Evolutionary conservation across 805 yeast species (phyloP).

Genomic region (Pichia californica): DNA sequence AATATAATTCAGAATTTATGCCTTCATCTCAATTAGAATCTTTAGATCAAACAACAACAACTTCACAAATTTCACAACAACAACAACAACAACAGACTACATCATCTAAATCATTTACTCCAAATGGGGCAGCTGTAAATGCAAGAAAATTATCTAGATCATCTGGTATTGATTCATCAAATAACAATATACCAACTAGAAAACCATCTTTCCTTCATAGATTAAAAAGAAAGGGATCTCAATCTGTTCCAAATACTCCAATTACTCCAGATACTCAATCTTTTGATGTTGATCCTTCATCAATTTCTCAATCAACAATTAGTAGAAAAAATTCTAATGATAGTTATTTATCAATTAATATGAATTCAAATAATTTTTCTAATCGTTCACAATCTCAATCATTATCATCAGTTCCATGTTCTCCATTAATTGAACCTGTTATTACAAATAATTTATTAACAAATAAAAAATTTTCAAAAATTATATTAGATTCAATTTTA

Average conservation of each 20-base stretch:
- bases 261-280: slow-evolving; percentile 3
- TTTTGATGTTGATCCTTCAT: slow-evolving; percentile 2
- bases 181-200: neutral
- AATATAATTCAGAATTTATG: neutral
- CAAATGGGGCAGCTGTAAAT: neutral
- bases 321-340: neutral
- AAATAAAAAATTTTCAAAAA: neutral
- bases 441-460: neutral
- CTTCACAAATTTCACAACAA: too few species aligned
- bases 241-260: slow-evolving; percentile 6
- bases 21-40: neutral
- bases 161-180: neutral
- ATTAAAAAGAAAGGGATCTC: neutral
- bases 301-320: neutral
- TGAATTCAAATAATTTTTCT: too few species aligned
- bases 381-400: neutral
- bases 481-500: slow-evolving; percentile 1
- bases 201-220: slow-evolving; percentile 4
- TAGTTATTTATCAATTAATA: neutral
- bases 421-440: neutral
- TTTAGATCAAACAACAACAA: too few species aligned
- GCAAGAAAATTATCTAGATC: neutral
- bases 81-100: too few species aligned
- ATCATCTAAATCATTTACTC: too few species aligned
- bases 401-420: slow-evolving; percentile 1